Evolutionary conservation across 805 yeast genomes (phyloP).

Genomic region (Saccharomyces mikatae): DNA sequence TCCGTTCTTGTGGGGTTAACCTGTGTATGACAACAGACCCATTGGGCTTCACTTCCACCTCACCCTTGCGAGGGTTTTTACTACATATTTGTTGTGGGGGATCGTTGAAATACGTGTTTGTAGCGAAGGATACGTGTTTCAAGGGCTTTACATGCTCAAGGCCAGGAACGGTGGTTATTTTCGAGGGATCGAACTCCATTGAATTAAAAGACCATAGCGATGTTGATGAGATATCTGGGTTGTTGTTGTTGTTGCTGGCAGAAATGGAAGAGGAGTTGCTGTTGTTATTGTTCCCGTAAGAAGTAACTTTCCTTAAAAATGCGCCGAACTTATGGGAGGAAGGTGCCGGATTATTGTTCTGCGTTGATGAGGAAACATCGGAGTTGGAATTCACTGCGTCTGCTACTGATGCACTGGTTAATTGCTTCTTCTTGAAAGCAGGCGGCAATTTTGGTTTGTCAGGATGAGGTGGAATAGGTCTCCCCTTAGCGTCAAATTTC

Average conservation of each 20-base stretch:
- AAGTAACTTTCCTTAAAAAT: slow-evolving; percentile 27
- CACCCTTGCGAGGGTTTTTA: slow-evolving; percentile 71
- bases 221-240: neutral
- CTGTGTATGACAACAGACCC: slow-evolving; percentile 50
- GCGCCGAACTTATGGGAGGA: slow-evolving; percentile 28
- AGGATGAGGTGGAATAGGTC: slow-evolving; percentile 48
- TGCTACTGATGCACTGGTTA: neutral
- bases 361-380: slow-evolving; percentile 1
- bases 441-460: slow-evolving; percentile 40
- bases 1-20: slow-evolving; percentile 46
- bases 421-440: slow-evolving; percentile 31
- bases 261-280: neutral
- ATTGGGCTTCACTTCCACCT: slow-evolving; percentile 54
- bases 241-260: neutral
- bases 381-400: neutral
- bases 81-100: slow-evolving; percentile 91
- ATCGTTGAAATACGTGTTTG: slow-evolving; percentile 66
- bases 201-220: slow-evolving; percentile 3
- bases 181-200: slow-evolving; percentile 14
- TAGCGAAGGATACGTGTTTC: slow-evolving; percentile 67
- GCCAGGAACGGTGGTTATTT: slow-evolving; percentile 32
- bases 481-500: slow-evolving; percentile 34
- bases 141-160: slow-evolving; percentile 36
- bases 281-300: slow-evolving; percentile 13
- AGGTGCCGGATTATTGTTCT: neutral